phyloP scores from a whole-genome alignment of 176 grass and related monocot genomes.

The Miscanthus lutarioriparius region DNA sequence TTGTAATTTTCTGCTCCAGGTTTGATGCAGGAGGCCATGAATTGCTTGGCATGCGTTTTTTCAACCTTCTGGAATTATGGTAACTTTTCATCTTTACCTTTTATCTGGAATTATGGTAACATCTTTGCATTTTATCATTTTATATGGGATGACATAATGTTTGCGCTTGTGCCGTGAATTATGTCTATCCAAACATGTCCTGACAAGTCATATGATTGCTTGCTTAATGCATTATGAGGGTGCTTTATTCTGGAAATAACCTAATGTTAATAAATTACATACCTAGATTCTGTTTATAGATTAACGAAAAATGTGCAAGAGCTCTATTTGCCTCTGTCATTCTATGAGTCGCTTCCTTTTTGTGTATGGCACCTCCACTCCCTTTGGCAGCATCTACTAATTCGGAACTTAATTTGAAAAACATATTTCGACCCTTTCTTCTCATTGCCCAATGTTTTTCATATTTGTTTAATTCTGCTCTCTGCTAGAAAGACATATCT shows the following conservation, averaged over 20 bases:
- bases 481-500: background rate
- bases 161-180: background rate
- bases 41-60: constrained; percentile 67
- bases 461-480: background rate
- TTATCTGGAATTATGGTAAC: constrained; percentile 60
- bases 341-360: no score
- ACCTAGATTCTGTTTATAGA: no score
- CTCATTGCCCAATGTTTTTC: background rate
- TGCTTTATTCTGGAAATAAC: background rate
- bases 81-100: constrained; percentile 31
- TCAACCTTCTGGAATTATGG: constrained; percentile 75
- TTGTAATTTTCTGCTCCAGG: constrained; percentile 44
- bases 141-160: background rate
- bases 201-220: background rate
- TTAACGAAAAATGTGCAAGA: no score
- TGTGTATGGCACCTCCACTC: no score
- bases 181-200: background rate
- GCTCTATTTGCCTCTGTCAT: no score
- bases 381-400: no score
- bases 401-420: no score
- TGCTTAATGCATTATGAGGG: background rate
- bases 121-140: background rate
- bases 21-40: constrained; percentile 83
- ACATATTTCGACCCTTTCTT: no score
- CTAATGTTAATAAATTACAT: background rate